Evolutionary conservation across 257 asterid species (phyloP), one percentile per base, ranked within the genome.

Genomic region (Solanum medicagineum): DNA sequence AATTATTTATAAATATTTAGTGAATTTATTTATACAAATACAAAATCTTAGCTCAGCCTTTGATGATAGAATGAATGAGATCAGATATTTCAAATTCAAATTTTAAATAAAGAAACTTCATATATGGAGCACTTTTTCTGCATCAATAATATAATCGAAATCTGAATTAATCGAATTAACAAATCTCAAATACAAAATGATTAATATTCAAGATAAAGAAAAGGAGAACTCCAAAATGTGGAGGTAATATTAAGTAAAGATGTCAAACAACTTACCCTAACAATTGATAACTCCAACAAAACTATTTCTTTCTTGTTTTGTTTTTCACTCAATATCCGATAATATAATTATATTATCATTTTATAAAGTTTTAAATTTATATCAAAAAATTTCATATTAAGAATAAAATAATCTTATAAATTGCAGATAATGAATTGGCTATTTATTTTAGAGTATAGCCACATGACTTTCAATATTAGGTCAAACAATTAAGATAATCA

Each of bases 401-500:
- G 29, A 4, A 59, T 59, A 59, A 59, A 59, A 9, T 1, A 1
- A 9, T 59, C 5, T 49, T 15, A 75, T 22, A 47, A 75, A 15
- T n/a, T 73, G 9, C 10, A 75, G 1, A 15, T n/a, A 49, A 49
- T 53, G 49, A 2, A 75, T 75, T 75, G 59, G 59, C 22, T 75
- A 49, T 49, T 47, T 2, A 8, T 45, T 53, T 49, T 49, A 75
- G 60, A 22, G 62, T 49, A 49, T 49, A 49, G 81, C 44, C 8
- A 49, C 44, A 75, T 49, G 44, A 49, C 62, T 75, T 70, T 1
- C 24, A 19, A 40, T 70, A 40, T 9, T 87, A 88, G 91, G 91
- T 89, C 94, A 92, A 91, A 89, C 91, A 88, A 91, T 87, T 75
- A 91, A 85, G 86, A 89, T 87, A 89, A 89, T 87, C 91, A 91